Percentiles rank a stretch among this genome's conserved stretches.
Evolutionary conservation across 345 rosid genomes (phyloP).

Genomic region (Eutrema japonicum): DNA sequence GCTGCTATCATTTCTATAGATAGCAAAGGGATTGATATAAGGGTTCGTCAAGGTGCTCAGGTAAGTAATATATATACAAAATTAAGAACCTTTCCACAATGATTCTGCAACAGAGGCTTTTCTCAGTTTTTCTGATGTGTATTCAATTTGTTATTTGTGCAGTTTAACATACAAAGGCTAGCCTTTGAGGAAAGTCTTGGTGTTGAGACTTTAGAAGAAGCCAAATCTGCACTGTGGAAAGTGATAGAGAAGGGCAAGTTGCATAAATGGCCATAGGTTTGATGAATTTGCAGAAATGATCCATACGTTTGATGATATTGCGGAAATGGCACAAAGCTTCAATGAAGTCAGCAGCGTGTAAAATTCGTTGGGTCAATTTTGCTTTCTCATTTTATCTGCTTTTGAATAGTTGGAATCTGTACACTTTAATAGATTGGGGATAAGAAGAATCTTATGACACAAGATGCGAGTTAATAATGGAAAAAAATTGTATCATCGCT

Average conservation of each 20-base stretch:
- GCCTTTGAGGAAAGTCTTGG: slow-evolving; percentile 73
- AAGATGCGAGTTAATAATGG: neutral
- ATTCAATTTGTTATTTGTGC: slow-evolving; percentile 20
- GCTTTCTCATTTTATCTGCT: neutral
- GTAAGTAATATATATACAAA: slow-evolving; percentile 46
- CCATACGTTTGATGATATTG: neutral
- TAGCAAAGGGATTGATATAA: slow-evolving; percentile 88
- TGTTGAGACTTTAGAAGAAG: slow-evolving; percentile 86
- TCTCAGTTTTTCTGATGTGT: neutral
- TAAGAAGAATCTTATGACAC: slow-evolving; percentile 3
- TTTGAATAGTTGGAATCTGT: neutral
- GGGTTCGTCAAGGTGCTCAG: slow-evolving; percentile 98
- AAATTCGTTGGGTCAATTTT: neutral
- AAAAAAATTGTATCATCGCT: neutral
- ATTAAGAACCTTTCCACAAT: neutral
- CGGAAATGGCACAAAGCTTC: slow-evolving; percentile 1
- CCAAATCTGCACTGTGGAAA: slow-evolving; percentile 81
- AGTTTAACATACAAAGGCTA: slow-evolving; percentile 91
- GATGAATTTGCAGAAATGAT: neutral
- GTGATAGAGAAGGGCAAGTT: slow-evolving; percentile 67
- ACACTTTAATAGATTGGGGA: neutral
- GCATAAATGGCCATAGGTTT: slow-evolving; percentile 36
- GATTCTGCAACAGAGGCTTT: slow-evolving; percentile 7
- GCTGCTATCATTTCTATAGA: slow-evolving; percentile 96
- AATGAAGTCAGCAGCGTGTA: neutral